phyloP scores from a whole-genome alignment of 345 rosid species.

The Syzygium aromaticum region DNA sequence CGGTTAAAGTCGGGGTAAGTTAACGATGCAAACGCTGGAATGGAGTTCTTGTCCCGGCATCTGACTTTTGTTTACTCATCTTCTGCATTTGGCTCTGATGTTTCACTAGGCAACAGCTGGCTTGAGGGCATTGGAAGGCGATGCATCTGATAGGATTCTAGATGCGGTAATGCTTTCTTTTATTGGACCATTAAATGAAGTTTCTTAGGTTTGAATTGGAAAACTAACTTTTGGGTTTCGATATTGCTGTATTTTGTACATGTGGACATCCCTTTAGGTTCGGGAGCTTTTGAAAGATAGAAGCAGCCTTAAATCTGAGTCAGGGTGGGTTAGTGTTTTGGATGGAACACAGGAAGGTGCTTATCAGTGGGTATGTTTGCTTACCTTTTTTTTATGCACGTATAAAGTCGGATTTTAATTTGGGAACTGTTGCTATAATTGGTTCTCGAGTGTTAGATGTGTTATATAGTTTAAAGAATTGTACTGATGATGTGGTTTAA shows the following conservation, averaged over 20 bases:
- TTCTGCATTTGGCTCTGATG: conserved; percentile 5
- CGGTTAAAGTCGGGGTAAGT: conserved; percentile 97
- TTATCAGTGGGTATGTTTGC: conserved; percentile 83
- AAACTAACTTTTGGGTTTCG: neutral
- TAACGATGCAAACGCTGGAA: neutral
- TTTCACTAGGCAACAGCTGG: conserved; percentile 88
- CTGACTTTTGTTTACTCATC: neutral
- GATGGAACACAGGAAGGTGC: conserved; percentile 98
- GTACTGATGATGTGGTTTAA: neutral
- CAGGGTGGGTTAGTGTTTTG: conserved; percentile 57
- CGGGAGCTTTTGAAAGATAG: conserved; percentile 70
- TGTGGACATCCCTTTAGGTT: conserved; percentile 39
- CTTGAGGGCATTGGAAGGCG: conserved; percentile 70
- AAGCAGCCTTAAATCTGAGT: conserved; percentile 63
- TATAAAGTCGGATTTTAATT: neutral
- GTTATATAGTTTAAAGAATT: neutral
- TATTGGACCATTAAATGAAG: neutral
- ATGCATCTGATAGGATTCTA: conserved; percentile 79
- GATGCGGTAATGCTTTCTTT: conserved; percentile 43
- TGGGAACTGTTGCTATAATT: neutral
- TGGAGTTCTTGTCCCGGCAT: neutral
- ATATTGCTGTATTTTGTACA: neutral
- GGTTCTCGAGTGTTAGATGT: neutral
- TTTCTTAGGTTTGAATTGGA: neutral
- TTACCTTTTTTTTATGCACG: neutral